Base-by-base conservation (phyloP, 2,329 filamentous ascomycete species). In the Pleurostoma richardsiae region DNA sequence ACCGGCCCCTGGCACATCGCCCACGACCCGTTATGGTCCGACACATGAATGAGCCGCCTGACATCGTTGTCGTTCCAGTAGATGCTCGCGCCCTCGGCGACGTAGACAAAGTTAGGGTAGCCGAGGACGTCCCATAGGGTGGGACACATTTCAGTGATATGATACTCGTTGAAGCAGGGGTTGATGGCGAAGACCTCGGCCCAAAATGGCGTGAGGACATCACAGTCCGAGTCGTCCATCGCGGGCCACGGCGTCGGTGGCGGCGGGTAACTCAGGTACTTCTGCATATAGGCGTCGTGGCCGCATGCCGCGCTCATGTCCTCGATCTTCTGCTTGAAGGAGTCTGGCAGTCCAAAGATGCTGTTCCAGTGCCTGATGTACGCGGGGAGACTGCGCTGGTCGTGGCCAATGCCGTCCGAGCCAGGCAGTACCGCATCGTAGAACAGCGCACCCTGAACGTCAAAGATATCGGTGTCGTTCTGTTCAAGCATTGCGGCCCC, bases 401-500 rank as follows among this genome's bases (percentile, higher is more conserved):
- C 8, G n/a, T 36, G 8, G 33, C 33, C 33, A 36, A 36, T 19
- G 19, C 19, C 19, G 19, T 47, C 47, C 36, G 29, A 41, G n/a
- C 33, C 38, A 5, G 28, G 39, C n/a, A 45, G 45, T 33, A 85
- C 85, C 52, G 89, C 85, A 54, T 87, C 86, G 48, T 90, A 78
- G 63, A 89, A 67, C 36, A 43, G 36, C 43, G 85, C 79, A 0
- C 78, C 82, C 42, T 79, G 72, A 2, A 89, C 63, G 56, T 89
- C 76, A 61, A 79, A 88, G 63, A 86, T 81, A 11, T 66, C 67
- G 3, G 70, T 77, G 60, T 89, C 74, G 10, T 85, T 62, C 29
- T 73, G 71, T 44, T 85, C 78, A 52, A 89, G 67, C 75, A 91
- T 86, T 19, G 80, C 79, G 55, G 83, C 77, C 0, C 83, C 77